phyloP scores from a whole-genome alignment of 805 yeast genomes.

The Myxozyma udenii region DNA sequence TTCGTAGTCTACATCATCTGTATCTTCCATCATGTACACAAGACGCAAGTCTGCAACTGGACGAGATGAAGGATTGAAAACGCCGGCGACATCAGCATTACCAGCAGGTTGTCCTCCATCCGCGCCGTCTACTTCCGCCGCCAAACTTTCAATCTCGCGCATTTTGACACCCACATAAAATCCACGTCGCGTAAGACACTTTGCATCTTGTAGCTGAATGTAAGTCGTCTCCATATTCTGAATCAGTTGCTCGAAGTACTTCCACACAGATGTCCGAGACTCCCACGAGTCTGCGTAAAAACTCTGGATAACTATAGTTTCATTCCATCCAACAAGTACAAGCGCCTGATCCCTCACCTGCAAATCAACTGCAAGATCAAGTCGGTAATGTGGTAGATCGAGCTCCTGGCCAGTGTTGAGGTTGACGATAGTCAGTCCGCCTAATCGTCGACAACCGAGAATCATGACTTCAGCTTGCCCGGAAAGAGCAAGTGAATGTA shows the following conservation, averaged over 20 bases:
- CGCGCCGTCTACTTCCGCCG: not conserved
- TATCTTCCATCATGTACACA: not conserved
- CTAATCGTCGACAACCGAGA: constrained; percentile 27
- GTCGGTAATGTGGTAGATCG: constrained; percentile 32
- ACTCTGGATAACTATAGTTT: constrained; percentile 29
- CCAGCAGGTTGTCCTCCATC: not conserved
- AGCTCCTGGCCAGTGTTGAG: constrained; percentile 21
- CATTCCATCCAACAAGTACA: constrained; percentile 25
- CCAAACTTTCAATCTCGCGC: not conserved
- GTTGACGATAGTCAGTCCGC: constrained; percentile 29
- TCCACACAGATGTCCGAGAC: constrained; percentile 16
- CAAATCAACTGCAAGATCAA: constrained; percentile 20
- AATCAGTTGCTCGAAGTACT: constrained; percentile 15
- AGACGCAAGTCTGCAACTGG: not conserved
- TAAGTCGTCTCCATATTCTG: constrained; percentile 12
- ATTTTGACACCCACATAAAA: constrained; percentile 18
- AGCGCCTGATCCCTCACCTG: constrained; percentile 21
- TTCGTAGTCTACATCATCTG: not conserved
- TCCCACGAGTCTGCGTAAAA: constrained; percentile 16
- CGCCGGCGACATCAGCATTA: constrained; percentile 1
- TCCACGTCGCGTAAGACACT: constrained; percentile 3
- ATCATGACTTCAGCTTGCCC: constrained; percentile 25
- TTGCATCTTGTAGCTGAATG: constrained; percentile 23
- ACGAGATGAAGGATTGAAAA: too few relatives aligned
- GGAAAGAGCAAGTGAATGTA: constrained; percentile 27